Conservation (phyloP, 129 eudicot species). For the Smallanthus sonchifolius region DNA sequence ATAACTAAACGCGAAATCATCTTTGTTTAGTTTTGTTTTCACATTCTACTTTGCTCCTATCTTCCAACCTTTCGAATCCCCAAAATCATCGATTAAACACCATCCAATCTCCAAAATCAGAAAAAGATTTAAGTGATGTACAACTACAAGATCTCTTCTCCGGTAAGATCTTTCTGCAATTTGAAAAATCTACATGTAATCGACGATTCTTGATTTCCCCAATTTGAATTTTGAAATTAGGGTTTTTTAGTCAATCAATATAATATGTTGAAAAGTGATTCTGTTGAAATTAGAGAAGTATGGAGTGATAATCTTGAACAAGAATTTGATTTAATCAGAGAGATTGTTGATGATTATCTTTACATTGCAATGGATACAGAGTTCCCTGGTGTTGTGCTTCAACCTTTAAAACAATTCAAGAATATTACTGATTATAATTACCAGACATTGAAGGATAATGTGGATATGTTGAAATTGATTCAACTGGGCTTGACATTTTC, state of each 20-base stretch:
- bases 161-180: slow-evolving; percentile 14
- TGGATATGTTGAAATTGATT: slow-evolving; percentile 45
- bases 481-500: slow-evolving; percentile 52
- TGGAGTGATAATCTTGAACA: slow-evolving; percentile 53
- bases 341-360: slow-evolving; percentile 47
- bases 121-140: neutral
- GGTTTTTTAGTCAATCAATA: neutral
- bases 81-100: neutral
- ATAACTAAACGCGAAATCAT: too few species aligned
- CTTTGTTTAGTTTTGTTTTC: too few species aligned
- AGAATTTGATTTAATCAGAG: slow-evolving; percentile 41
- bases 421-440: slow-evolving; percentile 29
- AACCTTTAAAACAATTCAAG: slow-evolving; percentile 25
- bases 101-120: slow-evolving; percentile 7
- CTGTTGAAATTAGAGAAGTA: slow-evolving; percentile 47
- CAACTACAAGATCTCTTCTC: slow-evolving; percentile 28
- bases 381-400: slow-evolving; percentile 42
- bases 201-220: neutral
- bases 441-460: slow-evolving; percentile 43
- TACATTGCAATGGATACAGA: slow-evolving; percentile 55
- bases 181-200: neutral
- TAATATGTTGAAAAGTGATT: slow-evolving; percentile 27
- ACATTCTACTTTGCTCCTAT: neutral
- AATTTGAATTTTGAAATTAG: neutral
- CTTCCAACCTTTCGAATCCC: neutral